Evolutionary conservation across 345 rosid genomes (phyloP).

Genomic region (Populus ilicifolia): DNA sequence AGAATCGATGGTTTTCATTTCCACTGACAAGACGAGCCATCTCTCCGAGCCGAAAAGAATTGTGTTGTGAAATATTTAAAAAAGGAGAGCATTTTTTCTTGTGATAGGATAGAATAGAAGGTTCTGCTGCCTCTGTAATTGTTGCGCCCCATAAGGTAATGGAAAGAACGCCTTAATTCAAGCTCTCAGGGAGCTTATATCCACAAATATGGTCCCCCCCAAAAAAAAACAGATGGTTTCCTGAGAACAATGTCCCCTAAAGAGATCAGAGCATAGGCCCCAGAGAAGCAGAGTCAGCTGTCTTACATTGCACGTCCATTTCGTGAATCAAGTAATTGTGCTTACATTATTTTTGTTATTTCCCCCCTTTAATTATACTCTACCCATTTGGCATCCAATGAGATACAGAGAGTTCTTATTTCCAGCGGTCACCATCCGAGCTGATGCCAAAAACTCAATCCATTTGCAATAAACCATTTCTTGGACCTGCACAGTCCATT

Average conservation of each 20-base stretch:
- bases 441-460: constrained; percentile 27
- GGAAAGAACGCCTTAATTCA: constrained; percentile 3
- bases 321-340: constrained; percentile 43
- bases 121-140: constrained; percentile 8
- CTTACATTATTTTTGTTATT: not conserved
- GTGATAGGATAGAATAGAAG: not conserved
- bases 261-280: constrained; percentile 18
- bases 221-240: not conserved
- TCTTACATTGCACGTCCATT: constrained; percentile 35
- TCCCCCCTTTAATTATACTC: constrained; percentile 15
- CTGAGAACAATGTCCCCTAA: constrained; percentile 3
- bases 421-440: constrained; percentile 19
- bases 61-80: not conserved
- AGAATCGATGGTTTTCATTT: not conserved
- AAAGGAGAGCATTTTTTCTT: not conserved
- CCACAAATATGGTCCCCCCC: constrained; percentile 9
- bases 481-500: not conserved
- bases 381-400: constrained; percentile 44
- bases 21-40: not conserved
- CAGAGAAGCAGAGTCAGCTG: constrained; percentile 17
- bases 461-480: not conserved
- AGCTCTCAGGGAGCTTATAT: not conserved
- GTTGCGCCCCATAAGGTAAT: not conserved
- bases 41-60: not conserved
- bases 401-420: not conserved